Evolutionary conservation across 2,329 filamentous ascomycete genomes (phyloP), one percentile per base, ranked within the genome.

Genomic region (Colletotrichum sp.): DNA sequence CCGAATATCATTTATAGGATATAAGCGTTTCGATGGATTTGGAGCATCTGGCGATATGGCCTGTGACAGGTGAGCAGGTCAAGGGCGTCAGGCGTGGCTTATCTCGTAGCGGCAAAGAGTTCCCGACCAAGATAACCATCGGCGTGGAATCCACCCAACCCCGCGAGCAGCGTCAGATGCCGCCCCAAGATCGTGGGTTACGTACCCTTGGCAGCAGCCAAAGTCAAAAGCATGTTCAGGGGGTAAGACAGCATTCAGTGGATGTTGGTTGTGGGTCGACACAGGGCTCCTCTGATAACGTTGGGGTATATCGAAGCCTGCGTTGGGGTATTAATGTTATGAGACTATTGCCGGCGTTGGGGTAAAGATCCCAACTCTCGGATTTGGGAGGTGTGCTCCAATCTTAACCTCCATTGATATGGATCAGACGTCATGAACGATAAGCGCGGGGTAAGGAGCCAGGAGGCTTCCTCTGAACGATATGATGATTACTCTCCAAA

Each of bases 91-190:
- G 30, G 8, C 15, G 24, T 65, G 58, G 70, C 73, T 75, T 75
- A 75, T 75, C 73, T 75, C 64, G 43, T 65, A 21, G 43, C 56
- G 56, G 73, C 70, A 68, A 48, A 73, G 64, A 58, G 28, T 24
- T 75, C 21, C 69, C 69, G 73, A 73, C 68, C 34, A 58, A 73
- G 73, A 75, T 73, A 73, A 24, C 38, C 56, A 48, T 75, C 64
- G 28, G 69, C 26, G 68, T 21, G 64, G 32, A 48, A 55, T 28
- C 55, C 38, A 71, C 55, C 30, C 62, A 71, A 71, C 67, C 72
- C 72, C 62, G 72, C 72, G 68, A 75, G 52, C 56, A 75, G 64
- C 70, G 67, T 65, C 62, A 68, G 70, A 65, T 73, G 73, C 73
- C 70, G 70, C 70, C 72, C 62, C 69, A 75, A 75, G 64, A 34